Percentiles rank a stretch among this genome's conserved stretches.
phyloP scores from a whole-genome alignment of 2,329 filamentous ascomycete genomes.

The Coleophoma eucalyptorum region DNA sequence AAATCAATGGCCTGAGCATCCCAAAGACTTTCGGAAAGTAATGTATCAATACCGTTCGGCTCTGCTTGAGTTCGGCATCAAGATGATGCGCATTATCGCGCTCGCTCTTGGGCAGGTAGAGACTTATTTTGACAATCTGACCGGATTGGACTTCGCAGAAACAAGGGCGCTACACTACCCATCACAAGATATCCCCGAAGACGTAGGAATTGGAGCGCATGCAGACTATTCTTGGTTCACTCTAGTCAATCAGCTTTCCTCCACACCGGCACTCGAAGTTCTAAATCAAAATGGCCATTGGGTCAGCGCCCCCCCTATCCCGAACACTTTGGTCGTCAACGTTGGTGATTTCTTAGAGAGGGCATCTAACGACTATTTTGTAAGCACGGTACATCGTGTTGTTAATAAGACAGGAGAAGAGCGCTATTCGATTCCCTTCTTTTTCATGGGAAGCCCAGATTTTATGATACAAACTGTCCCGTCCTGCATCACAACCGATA shows the following conservation, averaged over 20 bases:
- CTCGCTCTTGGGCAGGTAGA: conserved; percentile 47
- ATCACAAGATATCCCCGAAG: conserved; percentile 19
- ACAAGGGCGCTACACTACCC: conserved; percentile 34
- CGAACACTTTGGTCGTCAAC: conserved; percentile 38
- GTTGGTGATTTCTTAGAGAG: conserved; percentile 39
- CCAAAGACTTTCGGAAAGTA: conserved; percentile 39
- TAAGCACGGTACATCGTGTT: conserved; percentile 41
- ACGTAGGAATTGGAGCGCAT: conserved; percentile 29
- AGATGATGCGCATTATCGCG: conserved; percentile 46
- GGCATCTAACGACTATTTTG: conserved; percentile 35
- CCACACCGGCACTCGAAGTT: conserved; percentile 40
- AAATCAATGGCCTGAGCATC: conserved; percentile 76
- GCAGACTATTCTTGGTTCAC: conserved; percentile 41
- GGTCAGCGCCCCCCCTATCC: conserved; percentile 37
- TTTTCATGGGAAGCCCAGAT: conserved; percentile 24
- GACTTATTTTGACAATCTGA: conserved; percentile 46
- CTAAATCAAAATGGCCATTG: conserved; percentile 36
- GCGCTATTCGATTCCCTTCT: conserved; percentile 38
- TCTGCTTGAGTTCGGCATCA: conserved; percentile 42
- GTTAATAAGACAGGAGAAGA: conserved; percentile 14
- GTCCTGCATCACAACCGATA: background rate
- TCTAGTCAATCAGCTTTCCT: conserved; percentile 36
- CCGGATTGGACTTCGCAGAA: conserved; percentile 40
- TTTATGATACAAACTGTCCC: background rate
- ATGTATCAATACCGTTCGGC: conserved; percentile 39